These are phyloP conservation scores for Cercospora citrullina DNA, from an alignment of 2,329 filamentous ascomycete species.

Conservation along the genomic window DNA sequence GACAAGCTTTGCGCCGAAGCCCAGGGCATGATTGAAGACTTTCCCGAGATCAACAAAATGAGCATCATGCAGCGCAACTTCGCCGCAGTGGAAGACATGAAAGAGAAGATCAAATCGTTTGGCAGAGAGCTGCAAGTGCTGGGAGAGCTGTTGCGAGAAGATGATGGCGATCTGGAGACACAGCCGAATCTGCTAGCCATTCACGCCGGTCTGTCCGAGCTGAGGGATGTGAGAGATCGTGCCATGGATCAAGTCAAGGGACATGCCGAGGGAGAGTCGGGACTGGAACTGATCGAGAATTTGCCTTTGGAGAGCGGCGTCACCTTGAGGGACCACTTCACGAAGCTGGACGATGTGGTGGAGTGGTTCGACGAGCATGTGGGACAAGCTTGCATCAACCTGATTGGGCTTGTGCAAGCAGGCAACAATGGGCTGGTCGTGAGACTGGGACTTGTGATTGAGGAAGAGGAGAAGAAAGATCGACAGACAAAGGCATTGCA, in stretches of 20 bases:
- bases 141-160: constrained; percentile 75
- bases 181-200: constrained; percentile 89
- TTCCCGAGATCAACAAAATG: constrained; percentile 85
- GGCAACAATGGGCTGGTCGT: constrained; percentile 90
- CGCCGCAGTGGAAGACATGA: constrained; percentile 89
- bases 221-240: constrained; percentile 92
- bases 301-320: constrained; percentile 61
- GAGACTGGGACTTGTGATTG: constrained; percentile 84
- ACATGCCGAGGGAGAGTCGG: constrained; percentile 77
- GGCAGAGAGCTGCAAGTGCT: constrained; percentile 73
- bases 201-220: constrained; percentile 87
- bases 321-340: constrained; percentile 88
- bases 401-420: constrained; percentile 81
- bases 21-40: constrained; percentile 96
- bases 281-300: constrained; percentile 87
- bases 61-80: constrained; percentile 97
- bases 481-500: constrained; percentile 86
- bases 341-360: constrained; percentile 79
- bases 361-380: constrained; percentile 97
- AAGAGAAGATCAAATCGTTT: constrained; percentile 83
- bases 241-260: constrained; percentile 90
- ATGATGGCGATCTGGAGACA: constrained; percentile 81
- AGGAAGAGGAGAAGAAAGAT: constrained; percentile 96
- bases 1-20: constrained; percentile 96
- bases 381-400: constrained; percentile 80